Conservation (phyloP, 768 basidiomycete genomes). For the Auriscalpium microsporum region DNA sequence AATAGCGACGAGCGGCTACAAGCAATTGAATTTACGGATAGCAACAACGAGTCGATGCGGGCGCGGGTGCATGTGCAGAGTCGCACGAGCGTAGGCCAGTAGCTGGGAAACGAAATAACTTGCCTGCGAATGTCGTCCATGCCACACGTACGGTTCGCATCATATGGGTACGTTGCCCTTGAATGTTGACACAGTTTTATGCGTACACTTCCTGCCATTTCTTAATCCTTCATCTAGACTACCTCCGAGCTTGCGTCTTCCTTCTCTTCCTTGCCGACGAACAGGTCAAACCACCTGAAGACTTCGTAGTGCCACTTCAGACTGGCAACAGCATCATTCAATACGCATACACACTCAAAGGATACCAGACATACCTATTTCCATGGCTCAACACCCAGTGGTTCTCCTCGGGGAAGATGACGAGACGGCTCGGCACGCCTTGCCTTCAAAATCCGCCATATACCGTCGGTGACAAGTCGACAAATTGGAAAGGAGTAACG, state of each 20-base stretch:
- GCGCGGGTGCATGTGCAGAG: too few relatives aligned
- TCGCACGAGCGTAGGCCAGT: too few relatives aligned
- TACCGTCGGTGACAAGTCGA: not conserved
- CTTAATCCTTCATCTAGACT: not conserved
- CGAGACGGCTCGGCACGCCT: slow-evolving; percentile 63
- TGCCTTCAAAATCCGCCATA: slow-evolving; percentile 32
- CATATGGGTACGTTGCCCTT: too few relatives aligned
- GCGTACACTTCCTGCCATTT: too few relatives aligned
- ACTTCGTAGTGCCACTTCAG: slow-evolving; percentile 96
- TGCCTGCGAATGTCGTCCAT: too few relatives aligned
- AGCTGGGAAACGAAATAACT: too few relatives aligned
- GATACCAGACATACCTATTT: slow-evolving; percentile 43
- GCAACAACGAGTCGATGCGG: too few relatives aligned
- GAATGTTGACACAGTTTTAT: too few relatives aligned
- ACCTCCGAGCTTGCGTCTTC: slow-evolving; percentile 2
- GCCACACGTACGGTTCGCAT: too few relatives aligned
- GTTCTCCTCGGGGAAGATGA: slow-evolving; percentile 87
- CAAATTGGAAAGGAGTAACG: slow-evolving; percentile 19
- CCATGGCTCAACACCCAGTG: slow-evolving; percentile 85
- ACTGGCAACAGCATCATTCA: slow-evolving; percentile 26
- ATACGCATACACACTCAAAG: not conserved
- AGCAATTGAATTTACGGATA: too few relatives aligned
- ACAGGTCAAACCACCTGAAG: slow-evolving; percentile 80
- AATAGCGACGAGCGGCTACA: too few relatives aligned
- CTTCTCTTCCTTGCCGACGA: slow-evolving; percentile 32